Conservation (phyloP, 2,329 filamentous ascomycete species). For the Ophiostoma populinum region DNA sequence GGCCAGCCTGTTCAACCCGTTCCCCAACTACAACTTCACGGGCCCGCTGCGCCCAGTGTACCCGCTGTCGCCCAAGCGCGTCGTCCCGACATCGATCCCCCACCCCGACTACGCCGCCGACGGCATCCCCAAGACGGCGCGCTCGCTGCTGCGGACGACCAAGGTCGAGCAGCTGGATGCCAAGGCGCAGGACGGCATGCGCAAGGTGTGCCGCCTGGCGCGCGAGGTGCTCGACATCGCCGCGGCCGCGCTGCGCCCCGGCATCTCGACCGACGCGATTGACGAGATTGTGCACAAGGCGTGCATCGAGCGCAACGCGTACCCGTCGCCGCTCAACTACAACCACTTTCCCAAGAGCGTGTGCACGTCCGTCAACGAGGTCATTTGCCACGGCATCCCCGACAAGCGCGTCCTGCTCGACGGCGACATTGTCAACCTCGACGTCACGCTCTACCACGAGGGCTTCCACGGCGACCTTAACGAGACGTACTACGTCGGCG, state of each 20-base stretch:
- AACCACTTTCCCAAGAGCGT: slow-evolving; percentile 95
- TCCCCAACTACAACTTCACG: slow-evolving; percentile 70
- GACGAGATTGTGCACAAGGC: slow-evolving; percentile 92
- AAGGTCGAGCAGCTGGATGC: slow-evolving; percentile 72
- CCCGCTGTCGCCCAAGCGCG: slow-evolving; percentile 54
- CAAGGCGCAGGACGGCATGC: slow-evolving; percentile 73
- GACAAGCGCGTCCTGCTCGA: slow-evolving; percentile 76
- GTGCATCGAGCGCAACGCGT: slow-evolving; percentile 79
- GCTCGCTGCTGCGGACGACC: slow-evolving; percentile 48
- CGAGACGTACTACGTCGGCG: slow-evolving; percentile 96
- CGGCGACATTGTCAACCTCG: slow-evolving; percentile 93
- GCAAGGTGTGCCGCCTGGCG: slow-evolving; percentile 73
- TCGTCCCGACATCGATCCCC: slow-evolving; percentile 62
- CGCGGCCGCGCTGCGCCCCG: slow-evolving; percentile 67
- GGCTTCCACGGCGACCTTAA: slow-evolving; percentile 95
- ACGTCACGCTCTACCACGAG: slow-evolving; percentile 83
- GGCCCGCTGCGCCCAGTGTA: slow-evolving; percentile 76
- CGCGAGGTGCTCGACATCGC: slow-evolving; percentile 89
- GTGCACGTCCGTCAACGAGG: slow-evolving; percentile 90
- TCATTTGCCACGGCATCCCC: slow-evolving; percentile 97
- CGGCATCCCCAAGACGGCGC: slow-evolving; percentile 51
- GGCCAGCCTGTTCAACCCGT: slow-evolving; percentile 87
- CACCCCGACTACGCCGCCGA: slow-evolving; percentile 78
- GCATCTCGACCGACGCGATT: slow-evolving; percentile 87
- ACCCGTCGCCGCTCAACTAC: slow-evolving; percentile 90